These are phyloP conservation scores for Boletus edulis DNA, from an alignment of 768 basidiomycete genomes.

Conservation along the genomic window DNA sequence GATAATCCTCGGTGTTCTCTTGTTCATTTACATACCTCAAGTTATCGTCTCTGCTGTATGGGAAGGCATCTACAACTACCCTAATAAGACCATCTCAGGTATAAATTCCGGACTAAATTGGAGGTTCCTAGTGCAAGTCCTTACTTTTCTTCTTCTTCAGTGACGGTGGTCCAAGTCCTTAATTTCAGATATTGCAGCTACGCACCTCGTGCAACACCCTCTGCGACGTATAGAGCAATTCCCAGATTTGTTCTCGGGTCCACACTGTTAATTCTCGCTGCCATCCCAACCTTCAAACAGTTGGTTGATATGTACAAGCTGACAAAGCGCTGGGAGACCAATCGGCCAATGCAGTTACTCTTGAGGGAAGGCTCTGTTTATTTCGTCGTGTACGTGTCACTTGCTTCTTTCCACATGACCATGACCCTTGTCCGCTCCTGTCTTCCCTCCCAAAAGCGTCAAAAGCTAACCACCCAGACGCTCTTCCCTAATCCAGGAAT, in stretches of 20 bases:
- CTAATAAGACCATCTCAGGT: constrained; percentile 4
- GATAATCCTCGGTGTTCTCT: constrained; percentile 3
- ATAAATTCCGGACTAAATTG: not conserved
- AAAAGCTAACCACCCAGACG: too few relatives aligned
- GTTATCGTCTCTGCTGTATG: not conserved
- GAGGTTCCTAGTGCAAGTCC: not conserved
- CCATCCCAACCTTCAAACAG: not conserved
- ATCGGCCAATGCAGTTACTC: constrained; percentile 1
- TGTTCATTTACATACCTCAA: not conserved
- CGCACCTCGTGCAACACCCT: not conserved
- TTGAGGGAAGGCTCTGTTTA: constrained; percentile 10
- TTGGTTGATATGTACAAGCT: not conserved
- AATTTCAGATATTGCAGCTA: constrained; percentile 1
- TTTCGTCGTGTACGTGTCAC: constrained; percentile 9
- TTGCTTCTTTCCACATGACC: not conserved
- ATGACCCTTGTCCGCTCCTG: not conserved
- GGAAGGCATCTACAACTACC: not conserved
- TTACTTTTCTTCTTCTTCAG: not conserved
- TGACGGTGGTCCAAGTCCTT: not conserved
- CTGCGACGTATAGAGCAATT: constrained; percentile 1
- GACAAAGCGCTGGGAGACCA: constrained; percentile 10
- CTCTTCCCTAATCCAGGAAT: not conserved
- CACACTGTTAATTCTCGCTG: constrained; percentile 1
- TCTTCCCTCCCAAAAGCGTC: too few relatives aligned
- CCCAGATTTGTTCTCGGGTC: constrained; percentile 1